A percentile compares a stretch with the other conserved stretches of the same genome.
Evolutionary conservation across 129 eudicot genomes (phyloP).

Genomic region (Tanacetum coccineum): DNA sequence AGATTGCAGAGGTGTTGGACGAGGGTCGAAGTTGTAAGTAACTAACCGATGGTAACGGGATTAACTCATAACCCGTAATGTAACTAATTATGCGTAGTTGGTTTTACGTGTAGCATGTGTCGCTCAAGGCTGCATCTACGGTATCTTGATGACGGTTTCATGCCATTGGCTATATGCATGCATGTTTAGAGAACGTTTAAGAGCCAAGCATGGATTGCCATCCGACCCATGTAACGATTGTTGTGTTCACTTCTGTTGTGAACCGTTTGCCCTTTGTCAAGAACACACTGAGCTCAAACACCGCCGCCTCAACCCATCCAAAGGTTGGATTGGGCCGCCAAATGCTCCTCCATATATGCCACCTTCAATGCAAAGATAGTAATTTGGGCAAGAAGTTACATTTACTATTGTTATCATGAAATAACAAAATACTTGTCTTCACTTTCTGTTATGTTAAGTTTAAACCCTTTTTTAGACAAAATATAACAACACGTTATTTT

Average conservation of each 20-base stretch:
- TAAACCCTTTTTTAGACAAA: no score
- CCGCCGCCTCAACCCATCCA: constrained; percentile 34
- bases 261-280: constrained; percentile 41
- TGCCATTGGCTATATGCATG: constrained; percentile 43
- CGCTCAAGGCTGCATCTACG: constrained; percentile 29
- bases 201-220: constrained; percentile 30
- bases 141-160: constrained; percentile 19
- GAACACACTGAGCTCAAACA: constrained; percentile 42
- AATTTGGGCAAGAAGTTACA: no score
- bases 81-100: background rate
- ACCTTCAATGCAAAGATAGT: no score
- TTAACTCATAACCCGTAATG: no score
- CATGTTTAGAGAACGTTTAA: constrained; percentile 32
- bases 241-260: constrained; percentile 42
- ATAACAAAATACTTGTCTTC: no score
- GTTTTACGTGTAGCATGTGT: constrained; percentile 32
- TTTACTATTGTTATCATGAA: no score
- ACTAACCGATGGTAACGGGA: background rate
- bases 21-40: constrained; percentile 46
- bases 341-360: no score
- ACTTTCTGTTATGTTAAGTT: no score
- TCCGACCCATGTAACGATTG: constrained; percentile 39
- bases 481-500: no score
- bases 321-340: no score
- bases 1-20: constrained; percentile 44